Conservation (phyloP, 371 early-diverging fungal genomes). For the Umbelopsis sp. region DNA sequence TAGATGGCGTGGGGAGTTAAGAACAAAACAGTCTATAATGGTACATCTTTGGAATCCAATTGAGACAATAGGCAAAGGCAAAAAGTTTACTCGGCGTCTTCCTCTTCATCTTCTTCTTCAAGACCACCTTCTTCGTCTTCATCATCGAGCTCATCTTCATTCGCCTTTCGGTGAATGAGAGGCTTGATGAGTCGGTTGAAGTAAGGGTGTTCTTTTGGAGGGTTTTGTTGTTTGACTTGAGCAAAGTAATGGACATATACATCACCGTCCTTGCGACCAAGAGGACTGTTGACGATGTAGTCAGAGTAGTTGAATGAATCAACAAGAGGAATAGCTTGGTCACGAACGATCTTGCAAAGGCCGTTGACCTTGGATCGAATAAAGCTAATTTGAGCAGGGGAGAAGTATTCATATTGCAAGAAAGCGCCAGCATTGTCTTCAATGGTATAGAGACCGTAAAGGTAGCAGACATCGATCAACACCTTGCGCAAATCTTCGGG, state of each 20-base stretch:
- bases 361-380: conserved; percentile 68
- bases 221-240: conserved; percentile 77
- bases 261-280: conserved; percentile 89
- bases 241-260: conserved; percentile 89
- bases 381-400: conserved; percentile 71
- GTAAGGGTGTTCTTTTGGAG: conserved; percentile 77
- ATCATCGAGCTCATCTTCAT: conserved; percentile 54
- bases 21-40: neutral
- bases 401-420: conserved; percentile 84
- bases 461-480: conserved; percentile 69
- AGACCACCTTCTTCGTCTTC: conserved; percentile 58
- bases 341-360: conserved; percentile 75
- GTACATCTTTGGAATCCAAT: too few species aligned
- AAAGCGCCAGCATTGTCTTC: conserved; percentile 87
- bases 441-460: conserved; percentile 86
- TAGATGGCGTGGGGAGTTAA: neutral
- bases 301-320: conserved; percentile 89
- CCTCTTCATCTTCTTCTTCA: conserved; percentile 58
- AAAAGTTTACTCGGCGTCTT: conserved; percentile 31
- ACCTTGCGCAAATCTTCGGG: conserved; percentile 51
- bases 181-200: conserved; percentile 84
- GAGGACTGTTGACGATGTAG: conserved; percentile 87
- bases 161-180: conserved; percentile 66
- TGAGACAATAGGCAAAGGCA: too few species aligned
- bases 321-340: conserved; percentile 83